A percentile compares a stretch with the other conserved stretches of the same genome.
Evolutionary conservation across 345 rosid species (phyloP).

Genomic region (Mercurialis annua): DNA sequence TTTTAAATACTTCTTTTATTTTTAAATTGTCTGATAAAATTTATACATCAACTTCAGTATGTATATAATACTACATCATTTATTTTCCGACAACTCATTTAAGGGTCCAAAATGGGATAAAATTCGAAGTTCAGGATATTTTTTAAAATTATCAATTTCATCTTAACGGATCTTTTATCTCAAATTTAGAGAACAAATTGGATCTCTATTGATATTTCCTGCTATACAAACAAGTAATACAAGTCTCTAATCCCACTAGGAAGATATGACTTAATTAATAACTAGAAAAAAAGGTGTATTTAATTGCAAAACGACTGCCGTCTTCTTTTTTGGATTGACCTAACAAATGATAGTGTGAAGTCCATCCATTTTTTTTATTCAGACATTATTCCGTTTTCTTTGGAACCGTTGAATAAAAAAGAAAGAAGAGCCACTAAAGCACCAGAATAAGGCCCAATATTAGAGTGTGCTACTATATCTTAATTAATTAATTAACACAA

Average conservation of each 20-base stretch:
- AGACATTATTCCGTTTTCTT: conserved; percentile 30
- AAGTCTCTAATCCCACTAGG: conserved; percentile 19
- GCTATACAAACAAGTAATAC: background rate
- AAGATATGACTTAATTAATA: background rate
- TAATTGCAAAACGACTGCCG: background rate
- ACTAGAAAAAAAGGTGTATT: too few species aligned
- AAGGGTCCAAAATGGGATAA: too few species aligned
- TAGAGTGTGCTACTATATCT: background rate
- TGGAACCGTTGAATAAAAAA: conserved; percentile 33
- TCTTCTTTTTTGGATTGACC: conserved; percentile 25
- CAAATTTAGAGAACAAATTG: too few species aligned
- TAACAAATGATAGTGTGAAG: conserved; percentile 19
- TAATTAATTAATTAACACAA: background rate
- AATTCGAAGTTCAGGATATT: too few species aligned
- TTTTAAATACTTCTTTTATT: too few species aligned
- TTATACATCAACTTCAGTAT: too few species aligned
- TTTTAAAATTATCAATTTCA: too few species aligned
- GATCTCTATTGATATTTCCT: too few species aligned
- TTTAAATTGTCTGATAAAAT: too few species aligned
- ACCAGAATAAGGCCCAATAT: background rate
- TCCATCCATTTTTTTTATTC: conserved; percentile 11
- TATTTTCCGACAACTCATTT: too few species aligned
- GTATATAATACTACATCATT: too few species aligned
- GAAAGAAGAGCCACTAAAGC: conserved; percentile 16
- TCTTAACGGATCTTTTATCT: too few species aligned